phyloP scores from a whole-genome alignment of 2,329 filamentous ascomycete genomes.

The Penicillium sp. region DNA sequence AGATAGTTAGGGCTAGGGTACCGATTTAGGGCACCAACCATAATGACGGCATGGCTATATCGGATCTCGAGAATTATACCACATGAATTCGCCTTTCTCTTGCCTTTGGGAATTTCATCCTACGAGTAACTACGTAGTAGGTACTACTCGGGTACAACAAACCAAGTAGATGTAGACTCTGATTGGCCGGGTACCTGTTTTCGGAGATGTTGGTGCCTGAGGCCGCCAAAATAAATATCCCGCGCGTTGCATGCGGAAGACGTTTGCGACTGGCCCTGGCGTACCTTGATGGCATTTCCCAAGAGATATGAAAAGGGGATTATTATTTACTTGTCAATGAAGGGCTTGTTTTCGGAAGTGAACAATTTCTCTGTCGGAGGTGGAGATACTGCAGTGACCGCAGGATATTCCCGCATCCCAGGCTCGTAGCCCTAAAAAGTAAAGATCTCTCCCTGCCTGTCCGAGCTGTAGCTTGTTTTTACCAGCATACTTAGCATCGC shows the following conservation, averaged over 20 bases:
- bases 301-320: not conserved
- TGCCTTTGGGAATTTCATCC: not conserved
- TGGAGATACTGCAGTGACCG: no score
- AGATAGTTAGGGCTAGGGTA: not conserved
- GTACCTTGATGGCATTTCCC: not conserved
- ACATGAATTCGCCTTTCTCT: not conserved
- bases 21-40: no score
- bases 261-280: not conserved
- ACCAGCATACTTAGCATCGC: not conserved
- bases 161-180: not conserved
- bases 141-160: not conserved
- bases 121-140: not conserved
- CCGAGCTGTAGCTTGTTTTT: no score
- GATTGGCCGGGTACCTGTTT: slow-evolving; percentile 3
- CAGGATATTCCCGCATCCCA: not conserved
- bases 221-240: not conserved
- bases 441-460: not conserved
- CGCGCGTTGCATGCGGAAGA: slow-evolving; percentile 1
- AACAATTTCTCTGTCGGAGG: not conserved
- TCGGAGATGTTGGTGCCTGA: slow-evolving; percentile 4
- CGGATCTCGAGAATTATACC: not conserved
- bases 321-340: not conserved
- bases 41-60: not conserved
- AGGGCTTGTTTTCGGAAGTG: not conserved
- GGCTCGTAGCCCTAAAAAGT: not conserved